A percentile compares a stretch with the other conserved stretches of the same genome.
Evolutionary conservation across 2,329 filamentous ascomycete species (phyloP).

Genomic region (Cladophialophora chaetospira): DNA sequence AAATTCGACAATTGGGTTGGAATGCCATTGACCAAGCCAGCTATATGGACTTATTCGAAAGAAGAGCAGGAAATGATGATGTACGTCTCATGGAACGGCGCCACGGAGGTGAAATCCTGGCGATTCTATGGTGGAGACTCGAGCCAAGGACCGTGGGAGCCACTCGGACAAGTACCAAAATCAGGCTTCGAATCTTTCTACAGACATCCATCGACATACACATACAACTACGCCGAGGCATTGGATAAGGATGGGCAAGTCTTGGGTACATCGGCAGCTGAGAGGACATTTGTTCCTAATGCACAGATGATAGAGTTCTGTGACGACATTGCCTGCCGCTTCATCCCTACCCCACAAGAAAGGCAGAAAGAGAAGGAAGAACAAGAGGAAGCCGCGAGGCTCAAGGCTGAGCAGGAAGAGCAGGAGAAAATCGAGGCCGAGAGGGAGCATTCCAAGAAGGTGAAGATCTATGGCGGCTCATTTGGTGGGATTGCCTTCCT

Average conservation of each 20-base stretch:
- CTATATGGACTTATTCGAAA: conserved; percentile 43
- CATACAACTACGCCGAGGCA: conserved; percentile 39
- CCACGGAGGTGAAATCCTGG: conserved; percentile 50
- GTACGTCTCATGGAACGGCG: conserved; percentile 52
- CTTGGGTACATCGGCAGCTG: conserved; percentile 39
- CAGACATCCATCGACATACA: conserved; percentile 26
- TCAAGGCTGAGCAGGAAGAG: background rate
- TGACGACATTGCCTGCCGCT: conserved; percentile 30
- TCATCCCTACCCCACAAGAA: conserved; percentile 26
- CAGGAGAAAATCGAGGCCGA: conserved; percentile 3
- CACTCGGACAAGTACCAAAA: conserved; percentile 38
- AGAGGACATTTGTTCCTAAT: conserved; percentile 43
- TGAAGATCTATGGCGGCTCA: conserved; percentile 18
- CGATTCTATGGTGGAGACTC: conserved; percentile 35
- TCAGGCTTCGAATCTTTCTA: conserved; percentile 45
- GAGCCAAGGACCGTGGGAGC: conserved; percentile 36
- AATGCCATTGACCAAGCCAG: conserved; percentile 44
- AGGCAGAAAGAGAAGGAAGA: conserved; percentile 21
- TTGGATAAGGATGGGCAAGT: conserved; percentile 38
- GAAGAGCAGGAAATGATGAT: conserved; percentile 33
- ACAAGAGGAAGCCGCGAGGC: conserved; percentile 11
- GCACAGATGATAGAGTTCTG: conserved; percentile 37
- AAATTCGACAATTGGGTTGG: conserved; percentile 47
- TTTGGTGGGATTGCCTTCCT: conserved; percentile 18
- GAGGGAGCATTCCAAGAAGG: background rate